Base-by-base conservation (phyloP, 257 asterid genomes). In the Salvia miltiorrhiza region DNA sequence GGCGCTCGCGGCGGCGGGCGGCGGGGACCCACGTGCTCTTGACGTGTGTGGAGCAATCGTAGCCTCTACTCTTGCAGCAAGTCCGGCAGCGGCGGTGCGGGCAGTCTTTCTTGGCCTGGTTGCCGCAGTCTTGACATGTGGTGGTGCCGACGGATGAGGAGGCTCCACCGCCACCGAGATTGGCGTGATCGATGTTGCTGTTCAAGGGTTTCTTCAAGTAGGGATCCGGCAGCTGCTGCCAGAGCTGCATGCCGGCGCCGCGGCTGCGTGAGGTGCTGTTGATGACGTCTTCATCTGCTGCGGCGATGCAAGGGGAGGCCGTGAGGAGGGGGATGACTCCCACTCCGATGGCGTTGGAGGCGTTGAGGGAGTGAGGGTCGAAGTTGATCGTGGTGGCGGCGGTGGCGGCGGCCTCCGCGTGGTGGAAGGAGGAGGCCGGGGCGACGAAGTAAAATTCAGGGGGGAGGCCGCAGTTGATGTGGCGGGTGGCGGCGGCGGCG, bases 11-110 rank as follows among this genome's bases (percentile, higher is more conserved):
- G 75, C 96, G 88, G 67, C 96, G 88, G 0, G 89, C 75, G 1
- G 90, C 94, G 1, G 90, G 88, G 7, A 87, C 88, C 94, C 94
- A 87, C 5, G 94, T 87, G 80, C 94, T 87, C 40, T 80, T 87
- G 7, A 87, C 77, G 71, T 87, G 95, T 0, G 94, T 87, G 0
- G 80, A 12, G 44, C 95, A 87, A 24, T 83, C 84, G 41, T 73
- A 79, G 3, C 91, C 95, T 62, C 95, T 56, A 50, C 89, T 87
- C 54, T 80, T 83, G 12, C 95, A 87, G 17, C 95, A 87, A 12
- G 95, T 80, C 37, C 95, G 71, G 21, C 95, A 87, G 12, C 95
- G 57, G 1, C 85, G 69, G 45, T 85, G 90, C 1, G 78, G 13
- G 52, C 95, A 87, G 58, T 87, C 94, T 65, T 87, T 87, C 63